These are phyloP conservation scores for Ganoderma lingzhi DNA, from an alignment of 1,284 basidiomycete species.

Conservation along the genomic window DNA sequence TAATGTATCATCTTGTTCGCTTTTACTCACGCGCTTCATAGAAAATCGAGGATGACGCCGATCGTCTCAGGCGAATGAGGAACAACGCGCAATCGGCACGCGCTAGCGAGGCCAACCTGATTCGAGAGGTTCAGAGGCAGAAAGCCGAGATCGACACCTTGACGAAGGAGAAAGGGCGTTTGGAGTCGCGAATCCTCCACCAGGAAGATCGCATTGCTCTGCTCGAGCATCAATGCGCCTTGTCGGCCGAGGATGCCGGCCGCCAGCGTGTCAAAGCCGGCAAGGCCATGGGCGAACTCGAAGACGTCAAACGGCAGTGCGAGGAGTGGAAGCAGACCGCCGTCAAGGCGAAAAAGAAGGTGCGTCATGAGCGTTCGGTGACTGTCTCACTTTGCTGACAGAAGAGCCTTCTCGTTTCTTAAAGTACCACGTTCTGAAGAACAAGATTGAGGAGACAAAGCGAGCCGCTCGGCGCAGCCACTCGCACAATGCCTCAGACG, in stretches of 20 bases:
- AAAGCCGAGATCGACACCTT: conserved; percentile 4
- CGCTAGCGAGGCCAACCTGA: not conserved
- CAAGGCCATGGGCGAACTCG: conserved; percentile 9
- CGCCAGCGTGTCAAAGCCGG: conserved; percentile 16
- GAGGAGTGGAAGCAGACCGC: conserved; percentile 25
- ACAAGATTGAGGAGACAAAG: conserved; percentile 21
- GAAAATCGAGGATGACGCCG: conserved; percentile 18
- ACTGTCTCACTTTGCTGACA: not conserved
- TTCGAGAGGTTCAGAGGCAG: conserved; percentile 13
- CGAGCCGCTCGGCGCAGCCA: conserved; percentile 12
- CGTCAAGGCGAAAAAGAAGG: conserved; percentile 30
- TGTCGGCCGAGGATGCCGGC: conserved; percentile 18
- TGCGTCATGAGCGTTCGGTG: not conserved
- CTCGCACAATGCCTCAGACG: conserved; percentile 19
- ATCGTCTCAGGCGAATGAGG: conserved; percentile 7
- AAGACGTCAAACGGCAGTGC: conserved; percentile 13
- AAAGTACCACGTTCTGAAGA: conserved; percentile 31
- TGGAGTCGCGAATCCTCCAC: conserved; percentile 7
- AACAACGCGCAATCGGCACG: conserved; percentile 14
- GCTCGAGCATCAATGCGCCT: conserved; percentile 18
- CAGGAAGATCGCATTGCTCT: conserved; percentile 18
- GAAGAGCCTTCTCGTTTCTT: not conserved
- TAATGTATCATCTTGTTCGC: not conserved
- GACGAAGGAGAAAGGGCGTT: conserved; percentile 13
- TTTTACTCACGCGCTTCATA: not conserved